Percentiles rank a stretch among this genome's conserved stretches.
phyloP scores from a whole-genome alignment of 2,329 filamentous ascomycete genomes.

The Alternaria gaisen region DNA sequence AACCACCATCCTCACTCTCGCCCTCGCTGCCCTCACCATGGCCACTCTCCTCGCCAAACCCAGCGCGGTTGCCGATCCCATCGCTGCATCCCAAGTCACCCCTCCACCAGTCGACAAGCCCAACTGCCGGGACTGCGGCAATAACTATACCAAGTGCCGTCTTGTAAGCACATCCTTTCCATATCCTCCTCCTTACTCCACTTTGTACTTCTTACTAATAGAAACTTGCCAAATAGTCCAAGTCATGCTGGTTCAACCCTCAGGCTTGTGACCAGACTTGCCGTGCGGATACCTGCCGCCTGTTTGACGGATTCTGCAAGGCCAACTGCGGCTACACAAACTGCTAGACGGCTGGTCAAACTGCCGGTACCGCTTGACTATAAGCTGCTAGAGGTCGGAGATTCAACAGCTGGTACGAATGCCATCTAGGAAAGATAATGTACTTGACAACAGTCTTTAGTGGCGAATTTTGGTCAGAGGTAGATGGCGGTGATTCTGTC shows the following conservation, averaged over 20 bases:
- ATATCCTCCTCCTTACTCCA: no score
- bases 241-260: conserved; percentile 1
- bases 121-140: conserved; percentile 1
- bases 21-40: not conserved
- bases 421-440: not conserved
- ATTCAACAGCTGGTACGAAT: not conserved
- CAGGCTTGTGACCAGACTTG: not conserved
- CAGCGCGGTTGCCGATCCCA: not conserved
- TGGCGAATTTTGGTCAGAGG: fast-evolving
- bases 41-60: not conserved
- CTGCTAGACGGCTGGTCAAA: not conserved
- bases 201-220: not conserved
- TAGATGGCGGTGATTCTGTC: not conserved
- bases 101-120: not conserved
- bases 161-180: not conserved
- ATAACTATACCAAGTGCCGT: not conserved
- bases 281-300: not conserved
- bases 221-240: not conserved
- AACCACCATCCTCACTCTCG: not conserved
- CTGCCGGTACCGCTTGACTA: no score
- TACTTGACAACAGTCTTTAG: no score
- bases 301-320: not conserved
- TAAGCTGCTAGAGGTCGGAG: not conserved
- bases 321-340: conserved; percentile 30
- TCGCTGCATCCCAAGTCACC: not conserved